Percentiles rank a stretch among this genome's conserved stretches.
These are phyloP conservation scores for Paragyromitra xinjiangensis DNA, from an alignment of 495 filamentous ascomycete species.

Conservation along the genomic window DNA sequence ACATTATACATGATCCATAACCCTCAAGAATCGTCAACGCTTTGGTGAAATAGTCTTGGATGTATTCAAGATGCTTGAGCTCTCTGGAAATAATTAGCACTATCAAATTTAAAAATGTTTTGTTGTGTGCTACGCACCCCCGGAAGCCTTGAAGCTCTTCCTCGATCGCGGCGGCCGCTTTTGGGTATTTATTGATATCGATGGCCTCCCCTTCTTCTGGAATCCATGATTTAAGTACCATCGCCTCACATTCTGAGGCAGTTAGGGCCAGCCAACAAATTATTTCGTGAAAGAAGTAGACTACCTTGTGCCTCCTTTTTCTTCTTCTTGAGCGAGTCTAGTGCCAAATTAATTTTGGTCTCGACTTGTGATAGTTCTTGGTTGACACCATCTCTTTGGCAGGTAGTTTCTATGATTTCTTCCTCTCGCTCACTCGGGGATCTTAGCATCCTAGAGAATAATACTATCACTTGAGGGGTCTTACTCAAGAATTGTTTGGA, in stretches of 20 bases:
- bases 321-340: constrained; percentile 70
- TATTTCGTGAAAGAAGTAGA: constrained; percentile 6
- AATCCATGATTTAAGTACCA: constrained; percentile 48
- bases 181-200: constrained; percentile 52
- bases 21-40: constrained; percentile 41
- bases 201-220: constrained; percentile 35
- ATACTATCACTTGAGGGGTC: not conserved
- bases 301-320: constrained; percentile 67
- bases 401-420: constrained; percentile 67
- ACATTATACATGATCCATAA: constrained; percentile 52
- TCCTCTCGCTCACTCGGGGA: constrained; percentile 53
- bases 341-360: constrained; percentile 73
- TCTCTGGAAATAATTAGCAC: constrained; percentile 34
- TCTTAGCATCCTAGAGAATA: constrained; percentile 19
- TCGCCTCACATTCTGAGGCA: constrained; percentile 47
- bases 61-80: constrained; percentile 50
- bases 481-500: constrained; percentile 70
- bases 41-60: constrained; percentile 48
- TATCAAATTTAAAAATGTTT: not conserved
- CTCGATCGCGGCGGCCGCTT: constrained; percentile 54
- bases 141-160: constrained; percentile 57
- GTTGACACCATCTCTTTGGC: constrained; percentile 72
- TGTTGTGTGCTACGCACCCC: constrained; percentile 26
- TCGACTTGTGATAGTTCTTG: constrained; percentile 80
- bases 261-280: constrained; percentile 5